A percentile compares a stretch with the other conserved stretches of the same genome.
Conservation (phyloP, 139 green algal genomes). For the Tetraselmis striata region DNA sequence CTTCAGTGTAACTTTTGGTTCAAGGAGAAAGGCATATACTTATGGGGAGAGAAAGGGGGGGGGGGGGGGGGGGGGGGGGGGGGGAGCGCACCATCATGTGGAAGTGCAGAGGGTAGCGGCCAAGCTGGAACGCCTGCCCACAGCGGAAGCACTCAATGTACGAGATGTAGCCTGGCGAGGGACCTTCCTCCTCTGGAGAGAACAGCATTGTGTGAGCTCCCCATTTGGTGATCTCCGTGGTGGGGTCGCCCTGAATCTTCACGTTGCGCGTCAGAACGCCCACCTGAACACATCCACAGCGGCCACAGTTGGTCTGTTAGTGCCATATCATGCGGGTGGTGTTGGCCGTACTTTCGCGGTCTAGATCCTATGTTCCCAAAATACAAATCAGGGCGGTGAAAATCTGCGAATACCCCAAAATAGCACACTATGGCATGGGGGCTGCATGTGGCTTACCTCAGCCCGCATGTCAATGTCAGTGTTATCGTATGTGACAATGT, state of each 20-base stretch:
- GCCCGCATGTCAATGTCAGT: neutral
- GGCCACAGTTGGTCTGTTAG: too few relatives aligned
- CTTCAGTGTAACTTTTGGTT: too few relatives aligned
- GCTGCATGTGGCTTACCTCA: slow-evolving; percentile 10
- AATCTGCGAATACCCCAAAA: too few relatives aligned
- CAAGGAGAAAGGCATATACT: too few relatives aligned
- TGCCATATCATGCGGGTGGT: too few relatives aligned
- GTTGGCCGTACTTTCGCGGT: too few relatives aligned
- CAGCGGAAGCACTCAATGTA: slow-evolving; percentile 20
- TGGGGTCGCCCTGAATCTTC: slow-evolving; percentile 33
- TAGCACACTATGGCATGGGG: too few relatives aligned
- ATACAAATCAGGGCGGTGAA: too few relatives aligned
- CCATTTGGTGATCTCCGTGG: slow-evolving; percentile 23
- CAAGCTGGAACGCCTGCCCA: slow-evolving; percentile 28
- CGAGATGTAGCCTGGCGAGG: slow-evolving; percentile 13
- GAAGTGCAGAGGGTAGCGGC: slow-evolving; percentile 67
- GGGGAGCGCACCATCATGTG: too few relatives aligned
- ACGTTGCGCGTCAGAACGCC: slow-evolving; percentile 31
- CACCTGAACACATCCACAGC: neutral
- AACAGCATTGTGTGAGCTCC: slow-evolving; percentile 38
- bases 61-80: too few relatives aligned
- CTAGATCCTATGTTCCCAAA: too few relatives aligned
- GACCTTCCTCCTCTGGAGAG: slow-evolving; percentile 10
- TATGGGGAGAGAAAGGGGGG: too few relatives aligned
- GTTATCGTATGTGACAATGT: slow-evolving; percentile 8